Evolutionary conservation across 768 basidiomycete genomes (phyloP).

Genomic region (Cystobasidium ongulense): DNA sequence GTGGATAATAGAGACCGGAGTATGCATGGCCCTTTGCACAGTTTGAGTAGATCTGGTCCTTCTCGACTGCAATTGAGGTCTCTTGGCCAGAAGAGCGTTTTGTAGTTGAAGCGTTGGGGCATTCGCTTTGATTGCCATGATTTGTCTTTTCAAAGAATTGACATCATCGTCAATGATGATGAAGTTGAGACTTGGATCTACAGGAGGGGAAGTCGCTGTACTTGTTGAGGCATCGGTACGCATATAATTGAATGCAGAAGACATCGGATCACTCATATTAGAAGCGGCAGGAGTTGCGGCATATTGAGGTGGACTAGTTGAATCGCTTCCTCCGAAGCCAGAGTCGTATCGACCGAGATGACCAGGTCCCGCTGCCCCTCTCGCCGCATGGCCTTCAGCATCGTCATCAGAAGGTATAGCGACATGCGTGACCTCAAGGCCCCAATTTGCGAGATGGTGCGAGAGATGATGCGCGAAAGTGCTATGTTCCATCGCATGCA

Average conservation of each 20-base stretch:
- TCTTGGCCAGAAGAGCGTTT: conserved; percentile 35
- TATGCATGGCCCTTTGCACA: conserved; percentile 29
- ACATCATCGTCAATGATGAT: conserved; percentile 91
- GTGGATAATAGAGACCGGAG: conserved; percentile 59
- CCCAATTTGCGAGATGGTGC: conserved; percentile 87
- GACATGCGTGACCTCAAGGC: conserved; percentile 78
- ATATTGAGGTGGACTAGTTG: not conserved
- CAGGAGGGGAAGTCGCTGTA: not conserved
- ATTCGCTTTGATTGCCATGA: conserved; percentile 57
- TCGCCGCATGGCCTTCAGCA: conserved; percentile 8
- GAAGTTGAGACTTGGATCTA: conserved; percentile 48
- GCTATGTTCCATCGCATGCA: conserved; percentile 78
- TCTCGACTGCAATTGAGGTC: conserved; percentile 37
- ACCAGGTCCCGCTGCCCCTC: not conserved
- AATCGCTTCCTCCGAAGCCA: conserved; percentile 37
- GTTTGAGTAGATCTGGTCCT: conserved; percentile 65
- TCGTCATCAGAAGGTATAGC: conserved; percentile 45
- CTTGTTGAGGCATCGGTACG: not conserved
- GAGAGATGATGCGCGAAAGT: conserved; percentile 88
- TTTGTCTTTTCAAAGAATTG: conserved; percentile 62
- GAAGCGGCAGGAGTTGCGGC: not conserved
- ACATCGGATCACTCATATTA: not conserved
- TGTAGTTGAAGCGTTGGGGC: conserved; percentile 36
- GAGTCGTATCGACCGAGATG: conserved; percentile 36
- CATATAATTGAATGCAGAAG: not conserved